A percentile compares a stretch with the other conserved stretches of the same genome.
Evolutionary conservation across 306 rosid genomes (phyloP).

Genomic region (Pyrus pyrifolia): DNA sequence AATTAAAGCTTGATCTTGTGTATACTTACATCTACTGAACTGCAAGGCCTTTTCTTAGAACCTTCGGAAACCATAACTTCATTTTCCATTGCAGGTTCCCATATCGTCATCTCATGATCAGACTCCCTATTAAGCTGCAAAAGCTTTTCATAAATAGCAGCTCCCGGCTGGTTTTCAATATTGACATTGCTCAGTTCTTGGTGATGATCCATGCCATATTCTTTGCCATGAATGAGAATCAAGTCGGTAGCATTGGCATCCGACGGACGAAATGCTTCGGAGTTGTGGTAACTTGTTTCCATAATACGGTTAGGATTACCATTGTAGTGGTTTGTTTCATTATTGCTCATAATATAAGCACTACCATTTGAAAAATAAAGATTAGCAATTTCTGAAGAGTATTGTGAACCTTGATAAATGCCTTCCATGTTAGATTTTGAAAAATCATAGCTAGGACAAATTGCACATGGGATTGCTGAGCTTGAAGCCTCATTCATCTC

Average conservation of each 20-base stretch:
- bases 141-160: slow-evolving; percentile 20
- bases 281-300: slow-evolving; percentile 27
- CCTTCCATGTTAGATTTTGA: slow-evolving; percentile 17
- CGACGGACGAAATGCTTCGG: slow-evolving; percentile 20
- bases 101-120: slow-evolving; percentile 11
- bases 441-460: slow-evolving; percentile 40
- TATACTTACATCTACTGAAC: slow-evolving; percentile 18
- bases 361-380: neutral
- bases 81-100: slow-evolving; percentile 19
- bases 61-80: slow-evolving; percentile 8
- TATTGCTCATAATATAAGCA: slow-evolving; percentile 3
- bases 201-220: slow-evolving; percentile 20
- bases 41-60: slow-evolving; percentile 50
- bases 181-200: slow-evolving; percentile 30
- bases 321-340: slow-evolving; percentile 10
- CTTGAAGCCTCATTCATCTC: slow-evolving; percentile 29
- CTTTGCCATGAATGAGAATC: slow-evolving; percentile 23
- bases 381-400: slow-evolving; percentile 22
- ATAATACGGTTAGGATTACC: slow-evolving; percentile 21
- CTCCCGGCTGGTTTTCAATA: slow-evolving; percentile 18
- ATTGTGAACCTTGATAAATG: slow-evolving; percentile 18
- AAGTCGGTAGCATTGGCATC: slow-evolving; percentile 17
- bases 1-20: neutral
- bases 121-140: slow-evolving; percentile 15
- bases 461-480: slow-evolving; percentile 40